These are phyloP conservation scores for Lachnellula hyalina DNA, from an alignment of 2,329 filamentous ascomycete genomes.

Conservation along the genomic window DNA sequence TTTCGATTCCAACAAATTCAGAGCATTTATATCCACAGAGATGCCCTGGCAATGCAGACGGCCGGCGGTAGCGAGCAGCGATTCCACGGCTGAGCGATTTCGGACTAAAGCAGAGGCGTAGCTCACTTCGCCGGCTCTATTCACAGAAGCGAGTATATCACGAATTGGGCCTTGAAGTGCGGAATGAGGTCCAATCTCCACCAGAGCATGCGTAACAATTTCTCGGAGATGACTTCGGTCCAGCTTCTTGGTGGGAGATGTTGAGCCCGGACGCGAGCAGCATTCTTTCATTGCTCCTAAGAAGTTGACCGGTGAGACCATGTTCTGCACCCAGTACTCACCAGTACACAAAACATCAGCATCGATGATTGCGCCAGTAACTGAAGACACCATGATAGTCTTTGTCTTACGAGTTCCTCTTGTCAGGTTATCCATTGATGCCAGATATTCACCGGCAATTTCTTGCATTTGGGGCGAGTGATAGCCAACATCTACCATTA, in stretches of 20 bases:
- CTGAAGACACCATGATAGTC: neutral
- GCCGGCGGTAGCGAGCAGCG: neutral
- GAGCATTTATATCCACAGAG: neutral
- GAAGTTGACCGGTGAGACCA: conserved; percentile 40
- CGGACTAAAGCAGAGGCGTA: conserved; percentile 5
- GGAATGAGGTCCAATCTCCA: conserved; percentile 17
- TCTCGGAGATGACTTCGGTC: neutral
- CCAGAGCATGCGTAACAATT: neutral
- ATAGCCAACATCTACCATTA: conserved; percentile 21
- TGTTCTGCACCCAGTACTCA: conserved; percentile 41
- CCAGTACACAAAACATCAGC: neutral
- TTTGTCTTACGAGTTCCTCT: neutral
- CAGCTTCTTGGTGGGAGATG: neutral
- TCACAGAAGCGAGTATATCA: neutral
- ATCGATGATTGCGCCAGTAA: neutral
- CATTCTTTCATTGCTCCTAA: neutral
- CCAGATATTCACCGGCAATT: conserved; percentile 19
- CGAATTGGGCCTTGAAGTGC: conserved; percentile 8
- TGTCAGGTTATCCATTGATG: neutral
- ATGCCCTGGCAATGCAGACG: neutral
- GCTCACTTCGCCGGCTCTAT: neutral
- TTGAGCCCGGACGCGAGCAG: neutral
- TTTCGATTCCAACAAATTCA: neutral
- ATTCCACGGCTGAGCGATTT: neutral
- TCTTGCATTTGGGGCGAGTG: conserved; percentile 29